phyloP scores from a whole-genome alignment of 768 basidiomycete species.

The Amanita subjunquillea region DNA sequence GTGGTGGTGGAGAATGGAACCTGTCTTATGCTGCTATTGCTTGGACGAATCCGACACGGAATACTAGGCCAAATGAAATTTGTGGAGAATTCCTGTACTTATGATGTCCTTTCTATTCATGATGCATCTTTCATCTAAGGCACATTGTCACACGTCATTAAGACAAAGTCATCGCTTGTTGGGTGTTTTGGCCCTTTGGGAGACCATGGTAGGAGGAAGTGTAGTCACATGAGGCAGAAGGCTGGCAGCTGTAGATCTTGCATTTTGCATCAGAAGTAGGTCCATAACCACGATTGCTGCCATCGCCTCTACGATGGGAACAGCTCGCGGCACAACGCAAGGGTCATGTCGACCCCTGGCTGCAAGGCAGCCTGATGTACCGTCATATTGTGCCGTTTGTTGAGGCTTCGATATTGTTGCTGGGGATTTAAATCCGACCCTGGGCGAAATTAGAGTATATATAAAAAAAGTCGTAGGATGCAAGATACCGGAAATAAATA shows the following conservation, averaged over 20 bases:
- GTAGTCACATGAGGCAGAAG: constrained; percentile 80
- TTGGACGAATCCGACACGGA: constrained; percentile 43
- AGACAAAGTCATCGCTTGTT: neutral
- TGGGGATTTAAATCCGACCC: constrained; percentile 95
- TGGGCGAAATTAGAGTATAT: constrained; percentile 17
- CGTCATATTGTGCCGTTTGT: constrained; percentile 87
- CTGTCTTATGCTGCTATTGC: constrained; percentile 54
- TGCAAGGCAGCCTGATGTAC: constrained; percentile 78
- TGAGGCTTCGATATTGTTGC: constrained; percentile 95
- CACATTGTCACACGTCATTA: neutral
- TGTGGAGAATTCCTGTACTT: neutral
- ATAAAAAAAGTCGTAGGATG: neutral
- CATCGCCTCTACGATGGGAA: constrained; percentile 98
- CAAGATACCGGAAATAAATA: constrained; percentile 81
- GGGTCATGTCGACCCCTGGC: constrained; percentile 94
- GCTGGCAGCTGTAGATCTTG: constrained; percentile 62
- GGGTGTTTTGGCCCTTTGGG: neutral
- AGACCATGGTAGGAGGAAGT: constrained; percentile 92
- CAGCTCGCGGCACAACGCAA: constrained; percentile 93
- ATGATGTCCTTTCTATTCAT: neutral
- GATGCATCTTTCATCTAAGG: neutral
- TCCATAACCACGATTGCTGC: constrained; percentile 94
- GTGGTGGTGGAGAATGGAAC: constrained; percentile 77
- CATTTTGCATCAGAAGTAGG: constrained; percentile 80
- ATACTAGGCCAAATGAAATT: constrained; percentile 10